A percentile compares a stretch with the other conserved stretches of the same genome.
Conservation (phyloP, 2,329 filamentous ascomycete species). For the Fusarium clavum region DNA sequence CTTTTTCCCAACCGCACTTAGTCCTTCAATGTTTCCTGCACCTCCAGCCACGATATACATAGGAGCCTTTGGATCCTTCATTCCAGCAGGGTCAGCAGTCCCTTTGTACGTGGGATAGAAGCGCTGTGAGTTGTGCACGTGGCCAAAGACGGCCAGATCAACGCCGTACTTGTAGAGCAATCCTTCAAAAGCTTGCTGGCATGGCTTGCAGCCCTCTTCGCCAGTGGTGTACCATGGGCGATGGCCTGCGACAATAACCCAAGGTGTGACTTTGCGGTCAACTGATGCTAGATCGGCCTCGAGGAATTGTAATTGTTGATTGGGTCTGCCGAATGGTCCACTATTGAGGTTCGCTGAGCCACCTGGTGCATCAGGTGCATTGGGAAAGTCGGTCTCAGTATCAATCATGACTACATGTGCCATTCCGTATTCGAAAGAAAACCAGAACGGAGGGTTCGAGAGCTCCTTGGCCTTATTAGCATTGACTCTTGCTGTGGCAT, state of each 20-base stretch:
- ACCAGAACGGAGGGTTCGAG: slow-evolving; percentile 41
- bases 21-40: slow-evolving; percentile 21
- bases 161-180: slow-evolving; percentile 26
- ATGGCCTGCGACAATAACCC: slow-evolving; percentile 53
- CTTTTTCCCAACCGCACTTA: slow-evolving; percentile 12
- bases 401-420: slow-evolving; percentile 51
- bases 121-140: slow-evolving; percentile 25
- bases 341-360: slow-evolving; percentile 25
- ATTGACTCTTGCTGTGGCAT: slow-evolving; percentile 3
- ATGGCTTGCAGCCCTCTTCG: slow-evolving; percentile 32
- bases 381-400: slow-evolving; percentile 53
- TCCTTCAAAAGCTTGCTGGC: slow-evolving; percentile 25
- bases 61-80: slow-evolving; percentile 17
- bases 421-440: slow-evolving; percentile 45
- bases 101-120: slow-evolving; percentile 22
- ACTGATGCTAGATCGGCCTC: slow-evolving; percentile 59
- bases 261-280: slow-evolving; percentile 66
- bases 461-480: slow-evolving; percentile 35
- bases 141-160: slow-evolving; percentile 21
- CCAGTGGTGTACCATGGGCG: slow-evolving; percentile 62
- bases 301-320: slow-evolving; percentile 24
- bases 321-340: slow-evolving; percentile 11
- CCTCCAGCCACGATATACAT: slow-evolving; percentile 32
- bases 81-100: slow-evolving; percentile 9
- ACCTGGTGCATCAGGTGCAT: slow-evolving; percentile 22